These are phyloP conservation scores for Apostasia ramifera DNA, from an alignment of 106 monocot genomes.

Conservation along the genomic window DNA sequence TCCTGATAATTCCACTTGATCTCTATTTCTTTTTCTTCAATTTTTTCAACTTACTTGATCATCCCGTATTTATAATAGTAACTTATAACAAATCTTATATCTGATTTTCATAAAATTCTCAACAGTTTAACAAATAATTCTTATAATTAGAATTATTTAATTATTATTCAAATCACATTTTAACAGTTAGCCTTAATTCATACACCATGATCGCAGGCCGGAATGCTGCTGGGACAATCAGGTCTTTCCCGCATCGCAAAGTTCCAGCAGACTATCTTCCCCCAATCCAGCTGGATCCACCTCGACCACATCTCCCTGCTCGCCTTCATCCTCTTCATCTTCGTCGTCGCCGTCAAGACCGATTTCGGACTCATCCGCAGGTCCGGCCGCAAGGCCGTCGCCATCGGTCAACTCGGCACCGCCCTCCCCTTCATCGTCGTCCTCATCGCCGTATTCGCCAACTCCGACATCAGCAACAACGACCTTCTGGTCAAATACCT, in stretches of 20 bases:
- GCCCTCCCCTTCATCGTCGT: constrained; percentile 8
- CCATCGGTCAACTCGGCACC: constrained; percentile 14
- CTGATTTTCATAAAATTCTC: too few species aligned
- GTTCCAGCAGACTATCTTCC: constrained; percentile 1
- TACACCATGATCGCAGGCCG: neutral
- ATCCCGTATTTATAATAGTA: too few species aligned
- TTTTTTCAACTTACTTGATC: too few species aligned
- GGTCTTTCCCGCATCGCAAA: neutral
- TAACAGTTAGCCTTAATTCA: too few species aligned
- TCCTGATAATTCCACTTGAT: too few species aligned
- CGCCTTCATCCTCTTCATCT: constrained; percentile 25
- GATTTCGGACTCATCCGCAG: constrained; percentile 16
- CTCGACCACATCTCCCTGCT: constrained; percentile 7
- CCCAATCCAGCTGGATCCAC: neutral
- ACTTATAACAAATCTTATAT: too few species aligned
- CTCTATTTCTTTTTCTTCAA: too few species aligned
- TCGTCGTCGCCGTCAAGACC: constrained; percentile 42
- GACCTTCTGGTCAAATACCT: neutral
- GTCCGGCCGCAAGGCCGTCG: constrained; percentile 22
- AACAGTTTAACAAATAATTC: too few species aligned
- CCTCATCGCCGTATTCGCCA: neutral
- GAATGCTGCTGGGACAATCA: constrained; percentile 2
- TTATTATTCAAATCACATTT: too few species aligned
- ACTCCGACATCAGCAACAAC: neutral
- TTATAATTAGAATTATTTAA: too few species aligned